These are phyloP conservation scores for Dipteronia dyeriana DNA, from an alignment of 345 rosid genomes.

Conservation along the genomic window DNA sequence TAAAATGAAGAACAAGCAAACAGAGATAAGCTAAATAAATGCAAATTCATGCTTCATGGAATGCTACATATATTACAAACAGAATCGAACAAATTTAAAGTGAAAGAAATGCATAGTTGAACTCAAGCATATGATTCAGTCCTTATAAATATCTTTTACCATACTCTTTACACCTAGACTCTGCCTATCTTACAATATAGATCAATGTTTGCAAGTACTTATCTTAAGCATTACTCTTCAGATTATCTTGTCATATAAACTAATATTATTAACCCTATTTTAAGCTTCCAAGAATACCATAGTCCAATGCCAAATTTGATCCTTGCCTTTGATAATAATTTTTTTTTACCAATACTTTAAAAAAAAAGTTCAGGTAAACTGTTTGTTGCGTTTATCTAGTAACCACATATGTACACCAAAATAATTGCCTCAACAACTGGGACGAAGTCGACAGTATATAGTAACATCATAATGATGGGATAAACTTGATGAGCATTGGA, in stretches of 20 bases:
- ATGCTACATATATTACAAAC: not conserved
- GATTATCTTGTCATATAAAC: not conserved
- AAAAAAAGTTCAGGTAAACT: not conserved
- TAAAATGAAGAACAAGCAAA: constrained; percentile 1
- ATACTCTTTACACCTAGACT: not conserved
- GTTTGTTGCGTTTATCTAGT: not conserved
- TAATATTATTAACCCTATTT: not conserved
- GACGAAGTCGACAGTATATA: constrained; percentile 11
- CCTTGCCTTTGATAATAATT: not conserved
- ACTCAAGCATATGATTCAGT: not conserved
- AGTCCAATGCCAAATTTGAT: not conserved
- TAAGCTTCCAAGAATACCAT: not conserved
- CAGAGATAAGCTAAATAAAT: not conserved
- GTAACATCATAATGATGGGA: not conserved
- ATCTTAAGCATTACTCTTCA: not conserved
- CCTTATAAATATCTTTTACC: not conserved
- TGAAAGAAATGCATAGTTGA: not conserved
- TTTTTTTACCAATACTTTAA: not conserved
- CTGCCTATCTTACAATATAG: not conserved
- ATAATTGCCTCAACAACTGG: not conserved
- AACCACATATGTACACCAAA: not conserved
- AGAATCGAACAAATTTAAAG: not conserved
- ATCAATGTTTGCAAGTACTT: not conserved
- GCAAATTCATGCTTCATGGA: not conserved
- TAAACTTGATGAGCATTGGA: constrained; percentile 12